Evolutionary conservation across 2,329 filamentous ascomycete species (phyloP).

Genomic region (Aureobasidium lini): DNA sequence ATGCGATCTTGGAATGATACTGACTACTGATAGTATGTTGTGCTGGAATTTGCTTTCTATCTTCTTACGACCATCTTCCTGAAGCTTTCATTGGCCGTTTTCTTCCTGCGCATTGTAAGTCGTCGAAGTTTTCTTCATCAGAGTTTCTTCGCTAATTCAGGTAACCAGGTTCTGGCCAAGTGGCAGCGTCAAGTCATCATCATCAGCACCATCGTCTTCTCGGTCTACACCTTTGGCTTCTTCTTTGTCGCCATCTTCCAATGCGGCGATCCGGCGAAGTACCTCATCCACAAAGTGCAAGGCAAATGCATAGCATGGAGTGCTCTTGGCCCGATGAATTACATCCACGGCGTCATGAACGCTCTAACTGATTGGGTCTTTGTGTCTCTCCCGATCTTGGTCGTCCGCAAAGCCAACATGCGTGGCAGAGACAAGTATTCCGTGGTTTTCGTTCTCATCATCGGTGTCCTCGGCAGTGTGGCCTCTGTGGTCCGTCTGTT

Average conservation of each 20-base stretch:
- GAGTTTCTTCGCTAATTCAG: not conserved
- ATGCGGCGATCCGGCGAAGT: slow-evolving; percentile 23
- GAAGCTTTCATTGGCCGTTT: slow-evolving; percentile 40
- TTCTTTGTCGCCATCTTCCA: slow-evolving; percentile 28
- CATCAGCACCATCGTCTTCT: slow-evolving; percentile 19
- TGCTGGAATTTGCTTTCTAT: slow-evolving; percentile 32
- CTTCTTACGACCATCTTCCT: slow-evolving; percentile 32
- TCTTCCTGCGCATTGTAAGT: slow-evolving; percentile 37
- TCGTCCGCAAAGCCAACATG: slow-evolving; percentile 36
- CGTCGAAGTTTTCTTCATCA: too few relatives aligned
- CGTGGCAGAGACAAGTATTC: slow-evolving; percentile 34
- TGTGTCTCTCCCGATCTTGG: slow-evolving; percentile 32
- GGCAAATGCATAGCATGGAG: slow-evolving; percentile 20
- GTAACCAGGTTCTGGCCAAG: slow-evolving; percentile 16
- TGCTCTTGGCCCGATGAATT: slow-evolving; percentile 18
- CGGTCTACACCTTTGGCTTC: slow-evolving; percentile 29
- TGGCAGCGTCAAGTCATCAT: slow-evolving; percentile 32
- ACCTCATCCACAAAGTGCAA: slow-evolving; percentile 17
- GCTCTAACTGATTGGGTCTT: slow-evolving; percentile 30
- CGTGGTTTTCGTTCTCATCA: slow-evolving; percentile 32
- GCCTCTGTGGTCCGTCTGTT: slow-evolving; percentile 21
- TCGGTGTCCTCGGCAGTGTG: slow-evolving; percentile 27
- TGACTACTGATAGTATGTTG: slow-evolving; percentile 18
- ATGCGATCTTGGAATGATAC: not conserved
- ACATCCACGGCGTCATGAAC: slow-evolving; percentile 26